phyloP scores from a whole-genome alignment of 2,329 filamentous ascomycete genomes.

The Venturiaceae sp. region DNA sequence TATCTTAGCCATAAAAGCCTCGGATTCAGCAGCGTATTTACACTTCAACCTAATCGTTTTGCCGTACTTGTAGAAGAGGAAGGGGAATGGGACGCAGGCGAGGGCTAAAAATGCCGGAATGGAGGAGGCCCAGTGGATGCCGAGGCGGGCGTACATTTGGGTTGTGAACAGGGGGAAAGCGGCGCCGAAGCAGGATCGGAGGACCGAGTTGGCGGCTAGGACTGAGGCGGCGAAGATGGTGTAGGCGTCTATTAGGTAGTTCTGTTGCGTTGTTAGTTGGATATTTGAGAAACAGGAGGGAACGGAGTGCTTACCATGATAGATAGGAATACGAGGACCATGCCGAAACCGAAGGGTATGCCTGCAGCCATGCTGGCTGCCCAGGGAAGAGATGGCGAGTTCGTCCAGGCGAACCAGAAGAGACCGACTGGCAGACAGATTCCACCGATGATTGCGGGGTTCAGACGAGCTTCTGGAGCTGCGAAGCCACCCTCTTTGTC shows the following conservation, averaged over 20 bases:
- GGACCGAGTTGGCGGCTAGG: constrained; percentile 67
- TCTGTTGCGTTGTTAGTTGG: constrained; percentile 40
- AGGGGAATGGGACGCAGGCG: constrained; percentile 63
- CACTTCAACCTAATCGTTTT: constrained; percentile 52
- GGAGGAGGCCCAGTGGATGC: constrained; percentile 67
- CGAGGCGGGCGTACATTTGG: constrained; percentile 46
- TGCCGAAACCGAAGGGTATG: constrained; percentile 47
- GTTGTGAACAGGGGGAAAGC: constrained; percentile 71
- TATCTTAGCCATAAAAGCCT: constrained; percentile 45
- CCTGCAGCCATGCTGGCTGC: constrained; percentile 40
- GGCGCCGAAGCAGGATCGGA: constrained; percentile 69
- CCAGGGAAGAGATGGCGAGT: constrained; percentile 47
- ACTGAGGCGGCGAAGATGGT: constrained; percentile 70
- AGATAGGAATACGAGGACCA: constrained; percentile 58
- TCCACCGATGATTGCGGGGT: constrained; percentile 51
- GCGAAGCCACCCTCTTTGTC: constrained; percentile 43
- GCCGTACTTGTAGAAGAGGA: constrained; percentile 68
- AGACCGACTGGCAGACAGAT: constrained; percentile 53
- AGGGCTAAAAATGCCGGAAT: constrained; percentile 67
- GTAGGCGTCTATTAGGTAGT: constrained; percentile 38
- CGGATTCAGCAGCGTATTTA: constrained; percentile 60
- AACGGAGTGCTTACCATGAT: constrained; percentile 32
- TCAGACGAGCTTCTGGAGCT: constrained; percentile 57
- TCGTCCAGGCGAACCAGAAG: constrained; percentile 63
- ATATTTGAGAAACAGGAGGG: constrained; percentile 37